A percentile compares a stretch with the other conserved stretches of the same genome.
phyloP scores from a whole-genome alignment of 345 rosid genomes.

The Pistacia vera region DNA sequence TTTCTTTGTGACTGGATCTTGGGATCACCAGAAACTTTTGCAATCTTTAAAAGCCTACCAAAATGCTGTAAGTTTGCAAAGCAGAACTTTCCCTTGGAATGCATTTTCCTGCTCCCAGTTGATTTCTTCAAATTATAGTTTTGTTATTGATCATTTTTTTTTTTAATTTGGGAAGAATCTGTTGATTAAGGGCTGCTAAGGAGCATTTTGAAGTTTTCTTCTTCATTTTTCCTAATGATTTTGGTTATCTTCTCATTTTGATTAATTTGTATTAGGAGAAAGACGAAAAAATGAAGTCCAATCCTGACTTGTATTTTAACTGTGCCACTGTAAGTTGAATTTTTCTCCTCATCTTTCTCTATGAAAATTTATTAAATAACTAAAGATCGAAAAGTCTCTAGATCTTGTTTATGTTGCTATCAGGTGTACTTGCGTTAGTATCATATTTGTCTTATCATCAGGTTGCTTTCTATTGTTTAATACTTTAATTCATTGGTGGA shows the following conservation, averaged over 20 bases:
- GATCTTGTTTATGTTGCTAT: not conserved
- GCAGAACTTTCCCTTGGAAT: conserved; percentile 9
- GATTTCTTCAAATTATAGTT: conserved; percentile 4
- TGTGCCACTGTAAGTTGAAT: conserved; percentile 66
- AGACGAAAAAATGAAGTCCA: conserved; percentile 61
- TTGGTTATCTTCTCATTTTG: conserved; percentile 15
- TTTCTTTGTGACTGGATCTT: conserved; percentile 66
- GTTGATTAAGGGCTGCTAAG: not conserved
- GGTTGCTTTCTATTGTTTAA: not conserved
- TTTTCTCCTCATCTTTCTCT: not conserved
- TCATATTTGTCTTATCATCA: not conserved
- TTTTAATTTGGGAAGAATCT: not conserved
- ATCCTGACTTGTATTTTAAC: conserved; percentile 72
- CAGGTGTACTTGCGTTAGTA: not conserved
- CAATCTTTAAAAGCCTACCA: conserved; percentile 77
- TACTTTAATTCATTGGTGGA: not conserved
- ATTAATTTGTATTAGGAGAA: conserved; percentile 53
- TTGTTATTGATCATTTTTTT: not conserved
- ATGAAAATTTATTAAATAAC: not conserved
- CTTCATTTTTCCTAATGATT: not conserved
- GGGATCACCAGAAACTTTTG: conserved; percentile 70
- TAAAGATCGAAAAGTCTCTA: not conserved
- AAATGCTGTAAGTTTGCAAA: conserved; percentile 60
- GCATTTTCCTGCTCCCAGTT: not conserved
- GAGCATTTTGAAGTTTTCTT: not conserved